phyloP scores from a whole-genome alignment of 441 rosid species.

The Corymbia citriodora region DNA sequence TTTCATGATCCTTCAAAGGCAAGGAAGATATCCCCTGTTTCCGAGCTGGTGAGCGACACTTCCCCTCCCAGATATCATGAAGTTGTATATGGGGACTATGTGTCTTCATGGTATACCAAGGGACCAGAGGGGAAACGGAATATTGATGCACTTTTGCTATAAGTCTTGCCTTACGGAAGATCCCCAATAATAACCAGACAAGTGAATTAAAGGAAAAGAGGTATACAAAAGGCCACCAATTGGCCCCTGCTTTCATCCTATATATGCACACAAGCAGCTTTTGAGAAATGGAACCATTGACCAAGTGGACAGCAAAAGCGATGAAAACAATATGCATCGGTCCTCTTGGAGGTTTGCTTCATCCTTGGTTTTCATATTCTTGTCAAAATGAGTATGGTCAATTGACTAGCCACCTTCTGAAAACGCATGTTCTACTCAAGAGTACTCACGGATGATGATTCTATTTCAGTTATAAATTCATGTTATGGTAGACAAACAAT shows the following conservation, averaged over 20 bases:
- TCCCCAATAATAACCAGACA: background rate
- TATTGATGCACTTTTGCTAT: constrained; percentile 53
- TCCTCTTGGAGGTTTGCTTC: background rate
- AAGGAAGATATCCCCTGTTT: constrained; percentile 48
- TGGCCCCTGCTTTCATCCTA: background rate
- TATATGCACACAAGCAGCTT: background rate
- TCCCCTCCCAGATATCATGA: constrained; percentile 36
- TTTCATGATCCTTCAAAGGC: constrained; percentile 89
- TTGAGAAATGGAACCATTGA: background rate
- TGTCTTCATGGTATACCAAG: constrained; percentile 76
- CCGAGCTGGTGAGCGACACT: constrained; percentile 34
- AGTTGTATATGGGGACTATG: constrained; percentile 55
- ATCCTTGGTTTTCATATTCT: background rate
- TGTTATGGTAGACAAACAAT: background rate
- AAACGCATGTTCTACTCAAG: background rate
- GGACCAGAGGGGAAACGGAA: constrained; percentile 83
- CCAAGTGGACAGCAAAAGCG: background rate
- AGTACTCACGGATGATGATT: background rate
- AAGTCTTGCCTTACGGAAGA: background rate
- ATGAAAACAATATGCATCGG: background rate
- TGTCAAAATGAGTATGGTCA: background rate
- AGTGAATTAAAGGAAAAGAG: background rate
- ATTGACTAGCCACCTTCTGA: background rate
- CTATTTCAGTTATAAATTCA: background rate
- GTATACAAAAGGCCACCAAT: background rate